phyloP scores from a whole-genome alignment of 2,329 filamentous ascomycete genomes.

The Biscogniauxia marginata region DNA sequence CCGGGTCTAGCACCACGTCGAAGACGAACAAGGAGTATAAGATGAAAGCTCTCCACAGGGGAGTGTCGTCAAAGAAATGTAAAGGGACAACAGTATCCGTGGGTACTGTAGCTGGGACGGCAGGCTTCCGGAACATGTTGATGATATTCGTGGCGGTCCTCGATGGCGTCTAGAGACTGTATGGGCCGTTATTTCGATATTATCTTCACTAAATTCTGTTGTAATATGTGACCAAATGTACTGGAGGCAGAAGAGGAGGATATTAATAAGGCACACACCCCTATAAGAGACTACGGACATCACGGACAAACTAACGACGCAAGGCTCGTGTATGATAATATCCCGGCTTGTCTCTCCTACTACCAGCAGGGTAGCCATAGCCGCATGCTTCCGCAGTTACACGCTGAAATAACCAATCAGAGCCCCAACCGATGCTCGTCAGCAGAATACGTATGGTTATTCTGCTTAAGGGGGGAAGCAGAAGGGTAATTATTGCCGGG shows the following conservation, averaged over 20 bases:
- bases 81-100: conserved; percentile 26
- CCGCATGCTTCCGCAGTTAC: neutral
- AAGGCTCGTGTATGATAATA: neutral
- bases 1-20: conserved; percentile 27
- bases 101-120: neutral
- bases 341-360: no score
- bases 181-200: neutral
- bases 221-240: no score
- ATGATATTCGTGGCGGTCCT: neutral
- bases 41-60: conserved; percentile 22
- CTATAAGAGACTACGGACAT: neutral
- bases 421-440: neutral
- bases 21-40: conserved; percentile 27
- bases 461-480: neutral
- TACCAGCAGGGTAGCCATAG: neutral
- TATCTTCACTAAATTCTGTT: no score
- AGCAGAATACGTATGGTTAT: neutral
- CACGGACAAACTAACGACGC: no score
- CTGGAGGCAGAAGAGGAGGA: neutral
- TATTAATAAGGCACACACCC: neutral
- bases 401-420: neutral
- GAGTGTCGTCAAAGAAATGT: conserved; percentile 27
- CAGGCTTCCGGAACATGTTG: neutral
- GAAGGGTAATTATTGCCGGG: neutral
- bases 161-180: no score